A percentile compares a stretch with the other conserved stretches of the same genome.
These are phyloP conservation scores for Apium graveolens DNA, from an alignment of 129 eudicot genomes.

Conservation along the genomic window DNA sequence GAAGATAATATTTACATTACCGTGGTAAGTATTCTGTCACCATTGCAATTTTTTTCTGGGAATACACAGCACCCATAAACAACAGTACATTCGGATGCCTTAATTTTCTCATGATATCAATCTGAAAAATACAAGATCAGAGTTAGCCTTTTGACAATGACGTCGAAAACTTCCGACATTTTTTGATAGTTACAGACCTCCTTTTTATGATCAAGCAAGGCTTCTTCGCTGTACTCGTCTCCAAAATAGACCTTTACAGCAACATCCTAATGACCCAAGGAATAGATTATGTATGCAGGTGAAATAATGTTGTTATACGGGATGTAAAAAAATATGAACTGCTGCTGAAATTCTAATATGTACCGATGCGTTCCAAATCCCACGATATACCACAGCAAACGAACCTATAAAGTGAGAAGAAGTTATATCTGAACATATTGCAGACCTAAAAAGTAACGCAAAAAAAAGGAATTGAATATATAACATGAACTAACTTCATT, in stretches of 20 bases:
- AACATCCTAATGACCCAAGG: slow-evolving; percentile 57
- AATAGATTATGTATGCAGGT: slow-evolving; percentile 7
- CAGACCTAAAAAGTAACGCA: background rate
- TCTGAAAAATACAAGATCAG: slow-evolving; percentile 32
- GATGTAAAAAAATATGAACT: slow-evolving; percentile 12
- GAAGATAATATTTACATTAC: slow-evolving; percentile 23
- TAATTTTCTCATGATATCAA: slow-evolving; percentile 65
- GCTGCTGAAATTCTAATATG: slow-evolving; percentile 10
- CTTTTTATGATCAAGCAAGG: slow-evolving; percentile 56
- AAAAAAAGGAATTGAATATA: background rate
- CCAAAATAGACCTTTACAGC: slow-evolving; percentile 73
- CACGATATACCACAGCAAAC: slow-evolving; percentile 78
- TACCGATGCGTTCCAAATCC: slow-evolving; percentile 92
- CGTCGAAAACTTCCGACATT: background rate
- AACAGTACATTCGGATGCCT: slow-evolving; percentile 91
- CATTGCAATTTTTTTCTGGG: slow-evolving; percentile 72
- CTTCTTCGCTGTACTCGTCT: slow-evolving; percentile 56
- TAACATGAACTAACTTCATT: background rate
- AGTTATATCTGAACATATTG: background rate
- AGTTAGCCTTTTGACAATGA: background rate
- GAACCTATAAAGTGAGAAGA: slow-evolving; percentile 48
- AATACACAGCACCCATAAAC: slow-evolving; percentile 84
- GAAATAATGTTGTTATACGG: slow-evolving; percentile 4
- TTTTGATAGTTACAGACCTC: slow-evolving; percentile 36
- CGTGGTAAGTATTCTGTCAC: slow-evolving; percentile 84